Evolutionary conservation across 2,329 filamentous ascomycete species (phyloP).

Genomic region (Botrytis byssoidea): DNA sequence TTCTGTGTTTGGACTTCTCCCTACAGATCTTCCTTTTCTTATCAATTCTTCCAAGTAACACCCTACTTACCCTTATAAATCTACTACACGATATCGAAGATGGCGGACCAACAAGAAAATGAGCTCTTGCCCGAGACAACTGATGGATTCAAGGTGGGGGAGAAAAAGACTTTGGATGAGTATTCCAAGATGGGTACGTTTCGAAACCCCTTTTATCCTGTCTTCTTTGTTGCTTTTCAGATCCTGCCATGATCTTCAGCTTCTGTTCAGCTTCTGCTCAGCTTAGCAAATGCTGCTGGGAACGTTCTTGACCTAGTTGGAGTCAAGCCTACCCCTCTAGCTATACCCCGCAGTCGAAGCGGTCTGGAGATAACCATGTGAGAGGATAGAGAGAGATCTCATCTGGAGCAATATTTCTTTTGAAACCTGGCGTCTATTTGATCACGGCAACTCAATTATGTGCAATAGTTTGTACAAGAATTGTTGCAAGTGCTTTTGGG

Average conservation of each 20-base stretch:
- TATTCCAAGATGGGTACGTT: slow-evolving; percentile 87
- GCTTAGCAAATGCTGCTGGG: background rate
- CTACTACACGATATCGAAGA: slow-evolving; percentile 24
- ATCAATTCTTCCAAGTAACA: background rate
- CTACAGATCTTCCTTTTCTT: slow-evolving; percentile 8
- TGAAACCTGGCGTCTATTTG: background rate
- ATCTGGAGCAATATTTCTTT: background rate
- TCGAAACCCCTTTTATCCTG: background rate
- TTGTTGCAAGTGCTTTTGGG: background rate
- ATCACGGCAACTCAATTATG: background rate
- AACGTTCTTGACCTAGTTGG: background rate
- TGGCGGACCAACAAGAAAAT: slow-evolving; percentile 53
- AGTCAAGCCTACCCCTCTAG: slow-evolving; percentile 13
- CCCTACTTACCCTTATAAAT: background rate
- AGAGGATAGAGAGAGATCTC: background rate
- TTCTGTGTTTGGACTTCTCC: slow-evolving; percentile 6
- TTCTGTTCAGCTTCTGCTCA: background rate
- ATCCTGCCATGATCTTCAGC: background rate
- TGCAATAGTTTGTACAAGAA: background rate
- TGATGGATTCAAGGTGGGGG: slow-evolving; percentile 95
- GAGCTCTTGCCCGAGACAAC: slow-evolving; percentile 86
- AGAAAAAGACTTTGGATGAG: slow-evolving; percentile 97
- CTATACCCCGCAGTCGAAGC: slow-evolving; percentile 13
- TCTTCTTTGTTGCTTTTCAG: background rate
- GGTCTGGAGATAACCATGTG: background rate